Base-by-base conservation (phyloP, 1,284 basidiomycete genomes). In the Leccinum griseonigrum region DNA sequence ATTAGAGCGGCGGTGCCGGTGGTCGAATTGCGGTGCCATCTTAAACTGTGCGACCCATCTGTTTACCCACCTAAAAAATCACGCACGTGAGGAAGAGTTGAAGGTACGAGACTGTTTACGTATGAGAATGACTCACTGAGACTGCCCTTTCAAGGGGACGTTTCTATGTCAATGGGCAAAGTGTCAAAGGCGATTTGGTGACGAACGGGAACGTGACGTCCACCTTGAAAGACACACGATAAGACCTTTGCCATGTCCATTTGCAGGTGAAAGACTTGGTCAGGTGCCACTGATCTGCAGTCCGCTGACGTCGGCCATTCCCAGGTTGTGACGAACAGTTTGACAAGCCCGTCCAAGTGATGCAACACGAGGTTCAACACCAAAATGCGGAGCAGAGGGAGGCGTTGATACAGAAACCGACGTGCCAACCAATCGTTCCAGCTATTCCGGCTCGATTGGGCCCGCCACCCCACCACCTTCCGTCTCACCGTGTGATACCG, bases 11-110 rank as follows among this genome's bases (percentile, higher is more conserved):
- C 75, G 68, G 13, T 91, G 88, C 73, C 77, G 76, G 65, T 91
- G 90, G 89, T 73, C 71, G 59, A 77, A 78, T 36, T 91, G 89
- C 70, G 75, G 76, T 60, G 77, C 76, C 54, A 67, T 83, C 22
- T 68, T 89, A 66, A 87, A 86, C 67, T 85, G 83, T 51, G 74
- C 76, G 3, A 75, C 79, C 54, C 77, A 76, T 57, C 71, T 90
- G 58, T 71, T 79, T 43, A 69, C 72, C 22, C 88, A 91, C 75
- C 70, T 87, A 38, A 76, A 75, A 57, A 65, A 67, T 36, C 88
- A 91, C 71, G 75, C 72, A 40, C 59, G 63, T 8, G 75, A 77
- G 53, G 68, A 70, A 57, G 68, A 70, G 48, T 69, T 68, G 58
- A 63, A 70, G 70, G 77, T 78, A 68, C 57, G 76, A 63, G 55